Conservation (phyloP, 306 rosid genomes). For the Citrullus mucosospermus region DNA sequence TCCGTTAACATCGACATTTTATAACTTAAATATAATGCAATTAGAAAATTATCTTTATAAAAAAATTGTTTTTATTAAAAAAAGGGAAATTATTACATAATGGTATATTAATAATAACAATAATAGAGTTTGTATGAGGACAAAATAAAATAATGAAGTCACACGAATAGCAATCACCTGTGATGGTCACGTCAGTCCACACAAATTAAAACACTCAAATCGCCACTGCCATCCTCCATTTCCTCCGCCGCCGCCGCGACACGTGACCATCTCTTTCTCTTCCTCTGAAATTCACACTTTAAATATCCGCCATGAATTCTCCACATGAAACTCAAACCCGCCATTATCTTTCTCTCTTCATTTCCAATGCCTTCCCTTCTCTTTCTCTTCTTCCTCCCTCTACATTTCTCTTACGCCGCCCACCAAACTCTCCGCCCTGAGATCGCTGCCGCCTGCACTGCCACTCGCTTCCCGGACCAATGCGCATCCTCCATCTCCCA, state of each 20-base stretch:
- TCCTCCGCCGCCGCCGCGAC: background rate
- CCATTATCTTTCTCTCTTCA: background rate
- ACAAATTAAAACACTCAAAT: background rate
- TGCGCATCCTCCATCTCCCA: slow-evolving; percentile 37
- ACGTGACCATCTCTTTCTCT: background rate
- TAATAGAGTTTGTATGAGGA: too few species aligned
- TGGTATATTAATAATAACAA: too few species aligned
- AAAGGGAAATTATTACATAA: too few species aligned
- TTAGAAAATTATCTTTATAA: too few species aligned
- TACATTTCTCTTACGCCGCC: slow-evolving; percentile 37
- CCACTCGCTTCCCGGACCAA: slow-evolving; percentile 56
- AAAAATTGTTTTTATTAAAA: too few species aligned
- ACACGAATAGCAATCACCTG: background rate
- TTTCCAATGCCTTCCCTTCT: slow-evolving; percentile 47
- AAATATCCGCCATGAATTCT: background rate
- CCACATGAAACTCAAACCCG: background rate
- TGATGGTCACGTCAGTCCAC: background rate
- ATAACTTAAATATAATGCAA: too few species aligned
- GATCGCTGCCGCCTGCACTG: slow-evolving; percentile 36
- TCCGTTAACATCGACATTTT: too few species aligned
- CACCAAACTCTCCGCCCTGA: background rate
- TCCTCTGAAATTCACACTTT: background rate
- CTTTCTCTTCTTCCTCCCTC: slow-evolving; percentile 22
- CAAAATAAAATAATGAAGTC: too few species aligned
- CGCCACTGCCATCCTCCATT: background rate